phyloP scores from a whole-genome alignment of 2,329 filamentous ascomycete species.

The Lasiodiplodia sp. region DNA sequence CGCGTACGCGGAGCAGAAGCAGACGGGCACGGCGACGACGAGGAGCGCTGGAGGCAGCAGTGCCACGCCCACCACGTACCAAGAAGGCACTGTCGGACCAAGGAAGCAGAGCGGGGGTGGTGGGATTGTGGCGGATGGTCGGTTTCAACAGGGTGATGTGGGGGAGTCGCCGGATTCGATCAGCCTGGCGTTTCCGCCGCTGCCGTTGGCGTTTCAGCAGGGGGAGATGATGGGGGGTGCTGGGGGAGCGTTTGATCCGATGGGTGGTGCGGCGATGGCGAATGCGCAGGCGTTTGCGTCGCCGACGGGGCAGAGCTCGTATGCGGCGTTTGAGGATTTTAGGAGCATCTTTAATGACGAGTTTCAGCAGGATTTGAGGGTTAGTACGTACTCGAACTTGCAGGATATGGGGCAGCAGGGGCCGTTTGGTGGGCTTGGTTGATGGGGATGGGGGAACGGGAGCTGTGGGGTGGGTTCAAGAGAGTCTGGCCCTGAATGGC shows the following conservation, averaged over 20 bases:
- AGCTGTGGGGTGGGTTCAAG: too few species aligned
- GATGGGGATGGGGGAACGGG: too few species aligned
- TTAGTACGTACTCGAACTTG: constrained; percentile 4
- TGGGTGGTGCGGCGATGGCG: constrained; percentile 21
- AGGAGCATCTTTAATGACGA: neutral
- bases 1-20: constrained; percentile 35
- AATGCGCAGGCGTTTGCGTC: neutral
- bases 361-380: constrained; percentile 3
- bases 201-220: constrained; percentile 43
- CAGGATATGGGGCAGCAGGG: neutral
- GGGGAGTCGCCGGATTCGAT: constrained; percentile 35
- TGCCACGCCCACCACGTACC: neutral
- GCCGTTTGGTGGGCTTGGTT: neutral
- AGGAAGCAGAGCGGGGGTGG: neutral
- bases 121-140: neutral
- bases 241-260: constrained; percentile 28
- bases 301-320: neutral
- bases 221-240: neutral
- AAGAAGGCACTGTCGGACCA: neutral
- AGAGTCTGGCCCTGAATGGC: too few species aligned
- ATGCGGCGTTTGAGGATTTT: constrained; percentile 1
- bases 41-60: neutral
- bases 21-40: too few species aligned
- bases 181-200: constrained; percentile 45
- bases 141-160: constrained; percentile 19